Conservation (phyloP, 208 protist genomes). For the Dictyostelium gargantuum region DNA sequence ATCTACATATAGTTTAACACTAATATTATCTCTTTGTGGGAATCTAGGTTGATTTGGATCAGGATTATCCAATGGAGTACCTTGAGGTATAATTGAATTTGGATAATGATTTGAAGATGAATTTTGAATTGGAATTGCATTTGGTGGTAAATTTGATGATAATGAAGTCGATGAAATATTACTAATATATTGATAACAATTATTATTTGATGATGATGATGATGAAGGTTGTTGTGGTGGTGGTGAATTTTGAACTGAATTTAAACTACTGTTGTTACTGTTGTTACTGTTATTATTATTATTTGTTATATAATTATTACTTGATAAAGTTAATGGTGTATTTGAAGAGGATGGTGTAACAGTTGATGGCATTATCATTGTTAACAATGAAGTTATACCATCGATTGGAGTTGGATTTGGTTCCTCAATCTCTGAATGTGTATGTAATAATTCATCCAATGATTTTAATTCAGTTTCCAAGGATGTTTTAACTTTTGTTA, state of each 20-base stretch:
- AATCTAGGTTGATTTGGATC: slow-evolving; percentile 57
- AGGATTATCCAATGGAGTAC: slow-evolving; percentile 18
- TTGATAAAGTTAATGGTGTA: background rate
- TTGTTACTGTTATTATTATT: background rate
- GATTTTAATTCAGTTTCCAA: slow-evolving; percentile 6
- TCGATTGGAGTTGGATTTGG: background rate
- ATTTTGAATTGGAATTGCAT: slow-evolving; percentile 6
- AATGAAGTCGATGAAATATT: background rate
- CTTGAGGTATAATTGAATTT: slow-evolving; percentile 9
- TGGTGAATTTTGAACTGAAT: background rate
- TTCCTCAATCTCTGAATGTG: background rate
- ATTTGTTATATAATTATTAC: too few species aligned
- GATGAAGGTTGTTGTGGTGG: background rate
- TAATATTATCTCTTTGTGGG: slow-evolving; percentile 26
- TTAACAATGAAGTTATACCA: slow-evolving; percentile 12
- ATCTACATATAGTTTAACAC: slow-evolving; percentile 28
- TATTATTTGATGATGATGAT: too few species aligned
- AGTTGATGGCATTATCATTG: background rate
- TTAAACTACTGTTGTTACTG: background rate
- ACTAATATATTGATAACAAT: background rate
- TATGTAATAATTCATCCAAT: slow-evolving; percentile 21
- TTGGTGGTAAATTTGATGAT: slow-evolving; percentile 1
- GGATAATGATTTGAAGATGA: slow-evolving; percentile 21
- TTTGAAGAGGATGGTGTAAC: background rate
- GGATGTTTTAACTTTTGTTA: slow-evolving; percentile 19